Base-by-base conservation (phyloP, 768 basidiomycete genomes). In the Lentinus brumalis region DNA sequence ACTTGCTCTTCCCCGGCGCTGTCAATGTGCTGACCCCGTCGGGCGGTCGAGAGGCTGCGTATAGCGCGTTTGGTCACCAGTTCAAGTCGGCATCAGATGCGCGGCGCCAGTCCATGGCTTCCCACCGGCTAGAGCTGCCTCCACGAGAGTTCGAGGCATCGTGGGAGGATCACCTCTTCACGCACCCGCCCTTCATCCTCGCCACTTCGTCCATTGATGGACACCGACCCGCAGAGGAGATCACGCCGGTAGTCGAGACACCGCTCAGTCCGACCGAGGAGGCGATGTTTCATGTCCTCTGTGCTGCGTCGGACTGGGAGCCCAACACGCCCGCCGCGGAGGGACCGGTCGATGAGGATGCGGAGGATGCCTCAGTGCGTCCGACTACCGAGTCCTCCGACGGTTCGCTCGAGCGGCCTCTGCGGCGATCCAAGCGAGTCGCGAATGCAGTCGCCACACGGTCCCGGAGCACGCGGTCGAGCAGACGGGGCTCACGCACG, bases 241-340 rank as follows among this genome's bases (percentile, higher is more conserved):
- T 50, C 15, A 54, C 60, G 10, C 65, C 64, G 12, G 56, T 70
- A 7, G 73, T 75, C 31, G 81, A 82, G 26, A 75, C 76, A 3
- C 89, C 88, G 18, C 78, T 91, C 51, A 91, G 82, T 64, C 84
- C 85, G 26, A 84, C 81, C 10, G 89, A 91, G 66, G 83, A 87
- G 67, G 84, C 87, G 71, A 85, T 91, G 51, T 91, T 91, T 73
- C 82, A 78, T 44, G 79, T 81, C 50, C 73, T 91, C 29, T 91
- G 87, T 60, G 59, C 63, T n/a, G 62, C 59, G 12, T 49, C 69
- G 32, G 72, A 72, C 44, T 73, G 73, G 73, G 73, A 74, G 10
- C 7, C 40, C 11, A 35, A 6, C 2, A 54, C 31, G 39, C 42
- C 76, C 82, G 63, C 87, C 83, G 63, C 83, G 81, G 73, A 77